phyloP scores from a whole-genome alignment of 371 early-diverging fungal species.

The Choanephora cucurbitarum region DNA sequence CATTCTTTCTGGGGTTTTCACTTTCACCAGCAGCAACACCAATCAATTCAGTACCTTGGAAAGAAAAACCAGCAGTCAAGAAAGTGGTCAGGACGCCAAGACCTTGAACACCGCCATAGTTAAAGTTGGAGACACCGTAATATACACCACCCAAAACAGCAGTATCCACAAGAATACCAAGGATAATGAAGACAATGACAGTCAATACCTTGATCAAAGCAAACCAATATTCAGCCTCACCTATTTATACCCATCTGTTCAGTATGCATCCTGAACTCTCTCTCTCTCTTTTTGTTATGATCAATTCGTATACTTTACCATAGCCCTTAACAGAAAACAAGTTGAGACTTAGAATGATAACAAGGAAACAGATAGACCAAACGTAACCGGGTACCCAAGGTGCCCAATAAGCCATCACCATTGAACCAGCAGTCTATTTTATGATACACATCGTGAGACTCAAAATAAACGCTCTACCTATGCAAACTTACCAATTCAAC shows the following conservation, averaged over 20 bases:
- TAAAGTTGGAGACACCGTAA: constrained; percentile 34
- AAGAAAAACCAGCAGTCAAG: constrained; percentile 84
- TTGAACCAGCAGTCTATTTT: constrained; percentile 35
- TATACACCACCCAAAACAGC: constrained; percentile 51
- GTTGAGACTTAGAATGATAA: constrained; percentile 52
- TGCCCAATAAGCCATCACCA: constrained; percentile 68
- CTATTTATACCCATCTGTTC: too few species aligned
- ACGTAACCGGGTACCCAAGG: constrained; percentile 58
- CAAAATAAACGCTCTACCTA: too few species aligned
- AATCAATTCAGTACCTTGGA: constrained; percentile 83
- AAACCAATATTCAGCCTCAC: constrained; percentile 72
- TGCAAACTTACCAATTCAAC: constrained; percentile 55
- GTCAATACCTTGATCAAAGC: constrained; percentile 66
- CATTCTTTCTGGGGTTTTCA: constrained; percentile 70
- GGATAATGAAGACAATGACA: constrained; percentile 66
- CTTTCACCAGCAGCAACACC: constrained; percentile 80
- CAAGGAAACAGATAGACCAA: constrained; percentile 52
- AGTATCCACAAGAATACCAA: constrained; percentile 60
- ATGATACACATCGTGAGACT: too few species aligned
- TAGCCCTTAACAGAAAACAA: constrained; percentile 58
- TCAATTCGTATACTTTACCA: too few species aligned
- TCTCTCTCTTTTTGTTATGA: too few species aligned
- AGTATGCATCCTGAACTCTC: too few species aligned
- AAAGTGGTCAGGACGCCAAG: constrained; percentile 51
- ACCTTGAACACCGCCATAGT: constrained; percentile 37